Percentiles rank a stretch among this genome's conserved stretches.
Evolutionary conservation across 495 filamentous ascomycete species (phyloP).

Genomic region (Aspergillus cristatus): DNA sequence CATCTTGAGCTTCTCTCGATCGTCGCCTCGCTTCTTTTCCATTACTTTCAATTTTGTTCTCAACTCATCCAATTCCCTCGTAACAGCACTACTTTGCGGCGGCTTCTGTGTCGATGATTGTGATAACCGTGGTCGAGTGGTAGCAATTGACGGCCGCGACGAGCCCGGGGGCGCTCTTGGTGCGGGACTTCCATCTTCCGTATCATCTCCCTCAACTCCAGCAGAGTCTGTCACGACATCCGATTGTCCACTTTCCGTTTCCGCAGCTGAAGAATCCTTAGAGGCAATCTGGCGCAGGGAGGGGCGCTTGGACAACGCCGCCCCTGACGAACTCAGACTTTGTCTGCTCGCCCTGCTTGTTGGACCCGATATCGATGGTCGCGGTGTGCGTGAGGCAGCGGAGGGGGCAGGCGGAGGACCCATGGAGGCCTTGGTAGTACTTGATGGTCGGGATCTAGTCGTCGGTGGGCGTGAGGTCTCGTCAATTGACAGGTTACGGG

Average conservation of each 20-base stretch:
- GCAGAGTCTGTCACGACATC: constrained; percentile 19
- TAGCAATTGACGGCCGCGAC: constrained; percentile 13
- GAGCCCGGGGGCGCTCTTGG: constrained; percentile 17
- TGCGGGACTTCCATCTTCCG: constrained; percentile 10
- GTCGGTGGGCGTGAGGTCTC: constrained; percentile 41
- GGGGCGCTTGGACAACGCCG: constrained; percentile 28
- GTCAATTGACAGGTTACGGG: constrained; percentile 40
- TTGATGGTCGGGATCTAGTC: constrained; percentile 44
- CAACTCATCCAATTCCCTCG: constrained; percentile 67
- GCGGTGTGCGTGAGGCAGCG: constrained; percentile 21
- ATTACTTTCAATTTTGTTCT: constrained; percentile 69
- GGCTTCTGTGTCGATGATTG: constrained; percentile 22
- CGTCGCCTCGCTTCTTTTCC: constrained; percentile 74
- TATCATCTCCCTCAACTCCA: constrained; percentile 16
- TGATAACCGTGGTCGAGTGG: constrained; percentile 15
- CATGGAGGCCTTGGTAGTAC: constrained; percentile 54
- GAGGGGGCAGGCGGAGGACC: constrained; percentile 46
- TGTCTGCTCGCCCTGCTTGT: constrained; percentile 26
- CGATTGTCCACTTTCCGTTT: constrained; percentile 17
- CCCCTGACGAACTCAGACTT: constrained; percentile 15
- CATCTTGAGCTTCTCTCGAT: constrained; percentile 75
- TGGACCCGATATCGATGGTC: constrained; percentile 31
- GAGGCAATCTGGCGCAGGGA: constrained; percentile 24
- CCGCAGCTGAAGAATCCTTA: constrained; percentile 23
- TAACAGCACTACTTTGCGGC: constrained; percentile 29